Base-by-base conservation (phyloP, 129 eudicot species). In the Flaveria sonorensis region DNA sequence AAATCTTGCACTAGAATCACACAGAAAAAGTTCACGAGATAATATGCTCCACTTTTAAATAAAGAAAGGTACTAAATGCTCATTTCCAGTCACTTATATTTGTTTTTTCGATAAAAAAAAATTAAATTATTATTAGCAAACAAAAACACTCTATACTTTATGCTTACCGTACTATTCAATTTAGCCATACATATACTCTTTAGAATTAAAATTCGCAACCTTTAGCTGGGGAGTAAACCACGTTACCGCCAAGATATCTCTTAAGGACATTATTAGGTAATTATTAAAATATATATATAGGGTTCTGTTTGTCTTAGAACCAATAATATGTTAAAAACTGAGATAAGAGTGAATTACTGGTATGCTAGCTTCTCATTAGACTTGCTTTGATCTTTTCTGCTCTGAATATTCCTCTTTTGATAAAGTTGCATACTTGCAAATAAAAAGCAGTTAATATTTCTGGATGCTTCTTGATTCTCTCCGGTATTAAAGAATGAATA, bases 51-150 rank as follows among this genome's bases (percentile, higher is more conserved):
- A 45, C 88, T 78, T 82, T 82, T 36, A 43, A 36, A 70, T 81
- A 78, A 81, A 70, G 86, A 62, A 63, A 61, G 77, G 83, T 43
- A 77, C 48, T 73, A 62, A 78, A 74, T 81, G 30, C 86, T 70
- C 74, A 51, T 77, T 72, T 51, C 68, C 55, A 23, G 70, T 51
- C 40, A n/a, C 69, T 77, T 42, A 40, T 45, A 40, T 53, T 77
- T 24, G 47, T 45, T n/a, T n/a, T n/a, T n/a, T n/a, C n/a, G n/a
- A n/a, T n/a, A n/a, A n/a, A n/a, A n/a, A n/a, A n/a, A n/a, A n/a
- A n/a, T n/a, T n/a, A n/a, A n/a, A n/a, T n/a, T n/a, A n/a, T n/a
- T n/a, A n/a, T n/a, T n/a, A n/a, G n/a, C 36, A 2, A 30, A 30
- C 0, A 30, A 2, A 30, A 30, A 30, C 36, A 30, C 36, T 3